phyloP scores from a whole-genome alignment of 192 early-diverging fungal genomes.

The Funneliformis geosporum region DNA sequence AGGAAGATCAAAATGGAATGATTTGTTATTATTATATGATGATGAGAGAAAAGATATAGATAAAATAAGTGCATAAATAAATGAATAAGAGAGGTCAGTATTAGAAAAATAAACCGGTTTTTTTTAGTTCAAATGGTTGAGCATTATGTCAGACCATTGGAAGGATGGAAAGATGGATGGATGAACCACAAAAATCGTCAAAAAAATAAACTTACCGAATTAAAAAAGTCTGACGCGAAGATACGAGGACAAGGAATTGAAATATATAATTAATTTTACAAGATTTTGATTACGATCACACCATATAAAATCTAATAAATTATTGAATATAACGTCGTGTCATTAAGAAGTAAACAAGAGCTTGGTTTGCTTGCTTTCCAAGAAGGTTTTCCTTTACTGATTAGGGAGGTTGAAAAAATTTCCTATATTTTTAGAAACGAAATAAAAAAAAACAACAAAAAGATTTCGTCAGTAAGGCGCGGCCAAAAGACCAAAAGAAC shows the following conservation, averaged over 20 bases:
- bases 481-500: no score
- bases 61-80: neutral
- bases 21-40: neutral
- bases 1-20: neutral
- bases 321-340: no score
- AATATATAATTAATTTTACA: no score
- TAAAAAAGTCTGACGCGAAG: neutral
- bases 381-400: no score
- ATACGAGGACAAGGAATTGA: neutral
- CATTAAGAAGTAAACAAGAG: no score
- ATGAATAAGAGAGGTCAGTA: neutral
- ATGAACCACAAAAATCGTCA: neutral
- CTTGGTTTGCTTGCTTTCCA: no score
- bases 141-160: no score
- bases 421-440: neutral
- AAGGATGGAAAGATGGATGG: neutral
- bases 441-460: neutral
- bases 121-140: no score
- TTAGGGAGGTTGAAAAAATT: no score
- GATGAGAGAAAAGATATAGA: neutral
- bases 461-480: neutral
- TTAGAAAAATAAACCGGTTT: neutral
- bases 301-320: no score
- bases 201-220: neutral
- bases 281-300: no score